Conservation (phyloP, 176 grass and related monocot species). For the Raddia guianensis region DNA sequence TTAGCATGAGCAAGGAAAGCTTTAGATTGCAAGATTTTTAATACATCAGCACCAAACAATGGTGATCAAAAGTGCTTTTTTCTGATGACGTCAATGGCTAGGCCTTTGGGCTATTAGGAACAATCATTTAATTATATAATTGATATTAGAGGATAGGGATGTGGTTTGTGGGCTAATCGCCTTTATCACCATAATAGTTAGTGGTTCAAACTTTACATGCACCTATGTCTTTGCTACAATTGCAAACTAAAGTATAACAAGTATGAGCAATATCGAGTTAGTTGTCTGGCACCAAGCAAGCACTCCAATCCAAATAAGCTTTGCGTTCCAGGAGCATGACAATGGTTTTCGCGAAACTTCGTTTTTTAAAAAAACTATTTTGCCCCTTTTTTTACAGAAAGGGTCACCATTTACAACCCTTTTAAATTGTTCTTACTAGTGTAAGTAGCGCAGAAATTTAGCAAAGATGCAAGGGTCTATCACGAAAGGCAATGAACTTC, state of each 20-base stretch:
- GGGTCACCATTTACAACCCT: neutral
- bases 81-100: slow-evolving; percentile 39
- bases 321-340: neutral
- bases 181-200: slow-evolving; percentile 43
- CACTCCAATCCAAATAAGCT: slow-evolving; percentile 19
- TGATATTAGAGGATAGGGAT: slow-evolving; percentile 51
- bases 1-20: neutral
- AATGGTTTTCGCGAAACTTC: neutral
- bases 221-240: slow-evolving; percentile 46
- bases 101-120: slow-evolving; percentile 30
- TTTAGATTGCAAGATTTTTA: slow-evolving; percentile 26
- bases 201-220: slow-evolving; percentile 47
- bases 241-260: slow-evolving; percentile 42
- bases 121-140: slow-evolving; percentile 51
- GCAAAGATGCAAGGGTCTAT: slow-evolving; percentile 15
- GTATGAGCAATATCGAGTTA: neutral
- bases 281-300: slow-evolving; percentile 33
- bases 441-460: slow-evolving; percentile 26
- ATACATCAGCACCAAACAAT: slow-evolving; percentile 9
- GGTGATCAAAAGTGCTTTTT: slow-evolving; percentile 42
- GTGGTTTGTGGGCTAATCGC: slow-evolving; percentile 50
- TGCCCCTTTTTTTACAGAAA: too few species aligned
- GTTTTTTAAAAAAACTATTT: neutral
- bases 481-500: slow-evolving; percentile 31
- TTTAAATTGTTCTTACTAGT: slow-evolving; percentile 28